These are phyloP conservation scores for Lippia alba DNA, from an alignment of 305 asterid genomes.

Conservation along the genomic window DNA sequence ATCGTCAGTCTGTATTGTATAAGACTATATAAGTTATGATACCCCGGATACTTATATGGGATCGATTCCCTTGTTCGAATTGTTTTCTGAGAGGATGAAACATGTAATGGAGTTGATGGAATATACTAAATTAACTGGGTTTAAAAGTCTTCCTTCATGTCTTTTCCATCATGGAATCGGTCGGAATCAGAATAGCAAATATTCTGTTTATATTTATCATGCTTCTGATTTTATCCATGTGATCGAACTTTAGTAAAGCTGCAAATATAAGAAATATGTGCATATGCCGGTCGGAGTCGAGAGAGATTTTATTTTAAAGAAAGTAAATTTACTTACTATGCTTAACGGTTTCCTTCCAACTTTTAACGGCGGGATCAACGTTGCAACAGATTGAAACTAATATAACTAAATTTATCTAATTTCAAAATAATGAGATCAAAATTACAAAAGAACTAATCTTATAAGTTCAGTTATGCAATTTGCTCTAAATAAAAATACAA, in stretches of 20 bases:
- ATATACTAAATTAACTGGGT: slow-evolving; percentile 22
- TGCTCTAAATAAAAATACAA: too few relatives aligned
- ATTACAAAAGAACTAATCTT: too few relatives aligned
- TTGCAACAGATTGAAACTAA: too few relatives aligned
- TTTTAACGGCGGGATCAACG: too few relatives aligned
- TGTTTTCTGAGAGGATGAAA: background rate
- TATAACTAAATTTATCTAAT: too few relatives aligned
- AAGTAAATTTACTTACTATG: too few relatives aligned
- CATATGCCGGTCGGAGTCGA: too few relatives aligned
- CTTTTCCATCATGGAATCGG: slow-evolving; percentile 35
- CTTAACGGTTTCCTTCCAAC: too few relatives aligned
- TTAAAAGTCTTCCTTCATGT: slow-evolving; percentile 29
- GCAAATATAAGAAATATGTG: background rate
- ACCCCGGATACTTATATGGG: background rate
- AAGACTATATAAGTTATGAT: background rate
- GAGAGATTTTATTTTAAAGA: too few relatives aligned
- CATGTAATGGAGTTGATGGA: slow-evolving; percentile 15
- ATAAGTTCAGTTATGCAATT: too few relatives aligned
- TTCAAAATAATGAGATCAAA: too few relatives aligned
- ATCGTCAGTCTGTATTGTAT: background rate
- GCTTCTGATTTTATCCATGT: background rate
- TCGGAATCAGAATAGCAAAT: slow-evolving; percentile 22
- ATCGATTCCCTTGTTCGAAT: background rate
- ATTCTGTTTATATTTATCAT: too few relatives aligned
- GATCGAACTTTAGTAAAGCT: slow-evolving; percentile 14